Conservation (phyloP, 306 rosid genomes). For the Luffa aegyptiaca region DNA sequence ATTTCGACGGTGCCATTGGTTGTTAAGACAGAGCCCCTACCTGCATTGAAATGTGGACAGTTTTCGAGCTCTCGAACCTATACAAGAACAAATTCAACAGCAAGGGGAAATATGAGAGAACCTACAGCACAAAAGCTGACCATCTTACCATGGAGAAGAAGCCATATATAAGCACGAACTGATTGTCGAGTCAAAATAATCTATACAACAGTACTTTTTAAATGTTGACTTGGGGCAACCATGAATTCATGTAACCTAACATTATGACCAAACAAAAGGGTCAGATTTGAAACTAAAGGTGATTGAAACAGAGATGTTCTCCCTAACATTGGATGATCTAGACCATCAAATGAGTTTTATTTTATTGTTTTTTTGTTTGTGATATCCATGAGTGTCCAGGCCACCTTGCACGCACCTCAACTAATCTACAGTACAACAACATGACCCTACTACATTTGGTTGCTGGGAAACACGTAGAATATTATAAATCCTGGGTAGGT, state of each 20-base stretch:
- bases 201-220: neutral
- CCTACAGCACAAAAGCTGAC: neutral
- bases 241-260: neutral
- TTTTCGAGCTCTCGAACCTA: slow-evolving; percentile 78
- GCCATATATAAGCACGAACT: neutral
- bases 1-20: slow-evolving; percentile 58
- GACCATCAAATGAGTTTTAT: neutral
- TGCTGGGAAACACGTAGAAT: too few relatives aligned
- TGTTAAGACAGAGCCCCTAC: slow-evolving; percentile 68
- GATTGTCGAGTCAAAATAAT: neutral
- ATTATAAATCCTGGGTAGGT: too few relatives aligned
- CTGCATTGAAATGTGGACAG: slow-evolving; percentile 64
- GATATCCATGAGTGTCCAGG: too few relatives aligned
- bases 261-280: neutral
- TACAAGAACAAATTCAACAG: neutral
- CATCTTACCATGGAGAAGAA: neutral
- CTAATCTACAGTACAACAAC: too few relatives aligned
- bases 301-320: neutral
- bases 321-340: neutral
- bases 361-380: too few relatives aligned
- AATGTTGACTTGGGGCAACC: neutral
- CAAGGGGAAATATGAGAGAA: neutral
- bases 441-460: too few relatives aligned
- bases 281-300: neutral
- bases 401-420: too few relatives aligned